Evolutionary conservation across 805 yeast species (phyloP), one percentile per base, ranked within the genome.

Genomic region (Ogataea saltuana): DNA sequence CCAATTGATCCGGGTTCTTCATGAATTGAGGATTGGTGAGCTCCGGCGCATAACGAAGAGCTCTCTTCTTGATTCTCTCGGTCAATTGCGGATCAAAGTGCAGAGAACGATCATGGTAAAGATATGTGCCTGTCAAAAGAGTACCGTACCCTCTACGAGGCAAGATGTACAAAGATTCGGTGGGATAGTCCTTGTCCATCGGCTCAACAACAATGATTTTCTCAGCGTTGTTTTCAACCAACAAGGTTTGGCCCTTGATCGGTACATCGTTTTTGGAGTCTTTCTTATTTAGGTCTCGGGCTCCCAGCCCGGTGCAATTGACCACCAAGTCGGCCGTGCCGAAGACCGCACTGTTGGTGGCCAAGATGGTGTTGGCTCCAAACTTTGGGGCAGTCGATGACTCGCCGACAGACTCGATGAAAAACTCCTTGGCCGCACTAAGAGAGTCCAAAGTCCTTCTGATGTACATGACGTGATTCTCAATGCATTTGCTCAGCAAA

Each of bases 61-160:
- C 85, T 36, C 81, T 64, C 2, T 50, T 49, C 13, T 73, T 60
- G 15, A 83, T 55, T 2, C 62, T 70, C 12, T 62, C 49, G 0
- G 84, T 74, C 49, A 83, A 85, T 5, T 56, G 68, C 1, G 70
- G 70, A 38, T 73, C 69, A 13, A 73, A 71, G 8, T 55, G 58
- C 36, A 50, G 27, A 10, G 59, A 53, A 10, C 49, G 49, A 26
- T 55, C 56, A 27, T 47, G 44, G 35, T 52, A 52, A n/a, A 56
- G 37, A 35, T 54, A 54, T 22, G 62, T 55, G 6, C 87, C 87
- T 2, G 87, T 86, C 33, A 81, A 67, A 26, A 81, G 75, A 17
- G 78, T 69, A 26, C 84, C 85, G 16, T 85, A 85, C 54, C 81
- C 87, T 44, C 73, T 75, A 35, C 87, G 63, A n/a, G 87, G 87